Base-by-base conservation (phyloP, 257 asterid species). In the Ehretia macrophylla region DNA sequence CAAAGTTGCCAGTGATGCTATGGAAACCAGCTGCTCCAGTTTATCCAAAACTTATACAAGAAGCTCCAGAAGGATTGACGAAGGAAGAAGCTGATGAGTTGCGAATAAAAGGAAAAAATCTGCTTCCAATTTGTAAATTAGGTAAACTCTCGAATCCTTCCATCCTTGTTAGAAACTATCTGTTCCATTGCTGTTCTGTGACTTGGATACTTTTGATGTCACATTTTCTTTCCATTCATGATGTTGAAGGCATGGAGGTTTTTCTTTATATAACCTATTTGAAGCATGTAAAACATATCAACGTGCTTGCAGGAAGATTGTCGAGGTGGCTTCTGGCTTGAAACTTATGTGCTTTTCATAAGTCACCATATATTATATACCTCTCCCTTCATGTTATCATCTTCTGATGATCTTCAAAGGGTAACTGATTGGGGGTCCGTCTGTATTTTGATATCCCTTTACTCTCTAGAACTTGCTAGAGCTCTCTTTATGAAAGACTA, bases 21-120 rank as follows among this genome's bases (percentile, higher is more conserved):
- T 93, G 99, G 99, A 93, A 86, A 76, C 99, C 99, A 14, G 99
- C 99, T 50, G 73, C 99, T 17, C 99, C 99, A 5, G 95, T 93
- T 75, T 93, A 93, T 70, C 99, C 99, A 1, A 93, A 93, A 76
- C 95, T 93, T 51, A 89, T 93, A 73, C 99, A 89, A 79, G 97
- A 85, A 11, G 94, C 95, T 32, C 99, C 99, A 0, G 97, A 85
- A 76, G 99, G 95, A 63, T 71, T 89, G 77, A 86, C 95, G 1
- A 83, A 85, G 75, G 82, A 83, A 71, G 95, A 86, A 74, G 97
- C 99, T 1, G 89, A 85, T 68, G 85, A 78, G 47, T 63, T 89
- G 45, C 76, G 92, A 73, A 59, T 5, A 53, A 93, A 83, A 76
- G 99, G 97, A 69, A 81, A 85, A 68, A 74, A 58, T 51, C 66